Evolutionary conservation across 2,329 filamentous ascomycete genomes (phyloP).

Genomic region (Meredithiella fracta): DNA sequence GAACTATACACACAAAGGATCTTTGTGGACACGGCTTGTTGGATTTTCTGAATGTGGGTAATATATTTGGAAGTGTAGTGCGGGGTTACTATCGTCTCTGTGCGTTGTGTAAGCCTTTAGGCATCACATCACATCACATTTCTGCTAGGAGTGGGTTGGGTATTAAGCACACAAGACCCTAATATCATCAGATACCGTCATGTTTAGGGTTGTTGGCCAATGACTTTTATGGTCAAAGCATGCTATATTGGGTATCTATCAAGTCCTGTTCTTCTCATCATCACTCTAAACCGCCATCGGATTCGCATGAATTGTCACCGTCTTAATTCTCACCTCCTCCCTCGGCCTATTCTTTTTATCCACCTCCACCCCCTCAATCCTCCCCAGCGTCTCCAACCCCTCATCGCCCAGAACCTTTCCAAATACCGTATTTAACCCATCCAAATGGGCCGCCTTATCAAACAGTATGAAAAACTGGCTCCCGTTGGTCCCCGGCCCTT

Average conservation of each 20-base stretch:
- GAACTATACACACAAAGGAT: background rate
- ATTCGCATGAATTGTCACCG: constrained; percentile 62
- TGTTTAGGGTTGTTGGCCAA: background rate
- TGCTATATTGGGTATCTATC: constrained; percentile 3
- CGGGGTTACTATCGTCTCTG: too few species aligned
- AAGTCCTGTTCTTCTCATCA: background rate
- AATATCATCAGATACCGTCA: background rate
- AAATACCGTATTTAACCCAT: constrained; percentile 74
- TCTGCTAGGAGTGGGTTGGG: background rate
- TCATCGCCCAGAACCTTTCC: constrained; percentile 55
- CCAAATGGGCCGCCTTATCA: constrained; percentile 61
- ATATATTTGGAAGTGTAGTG: background rate
- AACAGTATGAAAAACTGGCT: constrained; percentile 73
- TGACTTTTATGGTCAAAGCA: background rate
- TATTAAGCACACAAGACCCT: background rate
- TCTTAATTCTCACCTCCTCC: constrained; percentile 48
- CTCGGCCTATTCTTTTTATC: constrained; percentile 66
- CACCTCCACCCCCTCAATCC: constrained; percentile 53
- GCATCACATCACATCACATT: too few species aligned
- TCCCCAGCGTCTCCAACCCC: constrained; percentile 46
- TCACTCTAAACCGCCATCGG: constrained; percentile 45
- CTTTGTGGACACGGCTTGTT: background rate
- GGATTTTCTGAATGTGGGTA: background rate
- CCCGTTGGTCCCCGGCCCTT: constrained; percentile 55
- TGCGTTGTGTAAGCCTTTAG: too few species aligned